Evolutionary conservation across 2,329 filamentous ascomycete species (phyloP).

Genomic region (Penicillium sp.): DNA sequence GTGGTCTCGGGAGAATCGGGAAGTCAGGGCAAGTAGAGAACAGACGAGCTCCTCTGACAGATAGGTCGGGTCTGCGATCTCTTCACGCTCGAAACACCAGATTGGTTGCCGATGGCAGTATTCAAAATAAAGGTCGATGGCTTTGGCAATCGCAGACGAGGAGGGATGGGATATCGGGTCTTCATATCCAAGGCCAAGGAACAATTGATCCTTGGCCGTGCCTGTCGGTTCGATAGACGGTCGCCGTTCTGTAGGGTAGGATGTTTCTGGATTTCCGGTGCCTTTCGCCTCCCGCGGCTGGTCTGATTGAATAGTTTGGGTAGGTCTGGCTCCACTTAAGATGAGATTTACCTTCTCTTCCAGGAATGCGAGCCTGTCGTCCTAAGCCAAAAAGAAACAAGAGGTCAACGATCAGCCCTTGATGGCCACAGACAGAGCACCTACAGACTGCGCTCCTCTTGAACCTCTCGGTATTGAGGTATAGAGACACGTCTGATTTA

Average conservation of each 20-base stretch:
- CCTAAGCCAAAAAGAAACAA: conserved; percentile 31
- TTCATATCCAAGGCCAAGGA: conserved; percentile 24
- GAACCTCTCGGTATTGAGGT: conserved; percentile 37
- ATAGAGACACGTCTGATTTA: conserved; percentile 50
- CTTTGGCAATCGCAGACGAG: conserved; percentile 23
- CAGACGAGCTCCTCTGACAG: conserved; percentile 35
- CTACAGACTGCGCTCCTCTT: conserved; percentile 47
- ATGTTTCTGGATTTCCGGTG: conserved; percentile 13
- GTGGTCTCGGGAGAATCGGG: conserved; percentile 31
- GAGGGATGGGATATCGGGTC: conserved; percentile 24
- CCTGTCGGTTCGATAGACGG: conserved; percentile 20
- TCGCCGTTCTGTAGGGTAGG: conserved; percentile 19
- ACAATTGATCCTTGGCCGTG: conserved; percentile 21
- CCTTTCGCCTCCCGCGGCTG: background rate
- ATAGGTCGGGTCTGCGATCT: conserved; percentile 28
- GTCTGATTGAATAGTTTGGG: conserved; percentile 20
- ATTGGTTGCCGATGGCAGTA: conserved; percentile 39
- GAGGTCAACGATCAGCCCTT: conserved; percentile 1
- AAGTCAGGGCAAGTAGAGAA: conserved; percentile 34
- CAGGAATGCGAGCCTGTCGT: conserved; percentile 50
- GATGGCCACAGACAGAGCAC: background rate
- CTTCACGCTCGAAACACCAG: conserved; percentile 37
- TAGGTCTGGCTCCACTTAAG: conserved; percentile 41
- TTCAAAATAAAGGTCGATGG: conserved; percentile 36
- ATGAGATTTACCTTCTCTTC: conserved; percentile 54